A percentile compares a stretch with the other conserved stretches of the same genome.
phyloP scores from a whole-genome alignment of 2,329 filamentous ascomycete species.

The Monosporascus sp. region DNA sequence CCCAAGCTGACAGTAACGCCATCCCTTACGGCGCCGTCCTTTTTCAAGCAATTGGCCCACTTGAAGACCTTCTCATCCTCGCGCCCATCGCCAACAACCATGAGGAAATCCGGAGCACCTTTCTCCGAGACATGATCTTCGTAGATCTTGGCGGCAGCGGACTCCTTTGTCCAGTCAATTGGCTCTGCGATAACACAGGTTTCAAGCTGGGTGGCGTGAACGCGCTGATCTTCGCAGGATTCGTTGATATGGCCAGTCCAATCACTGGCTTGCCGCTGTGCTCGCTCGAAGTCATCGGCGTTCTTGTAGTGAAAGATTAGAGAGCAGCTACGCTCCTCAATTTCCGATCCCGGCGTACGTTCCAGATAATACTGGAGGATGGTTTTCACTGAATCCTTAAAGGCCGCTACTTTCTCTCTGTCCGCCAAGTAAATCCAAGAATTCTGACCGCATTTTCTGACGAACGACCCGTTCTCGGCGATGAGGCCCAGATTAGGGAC shows the following conservation, averaged over 20 bases:
- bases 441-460: conserved; percentile 63
- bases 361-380: conserved; percentile 89
- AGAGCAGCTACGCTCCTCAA: conserved; percentile 89
- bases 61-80: conserved; percentile 92
- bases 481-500: conserved; percentile 84
- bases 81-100: conserved; percentile 84
- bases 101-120: conserved; percentile 70
- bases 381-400: conserved; percentile 78
- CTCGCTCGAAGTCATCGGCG: conserved; percentile 70
- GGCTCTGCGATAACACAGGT: conserved; percentile 81
- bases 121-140: conserved; percentile 36
- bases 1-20: conserved; percentile 85
- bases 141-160: conserved; percentile 72
- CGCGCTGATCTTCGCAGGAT: conserved; percentile 74
- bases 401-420: conserved; percentile 60
- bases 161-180: conserved; percentile 80
- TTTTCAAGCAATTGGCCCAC: conserved; percentile 78
- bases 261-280: conserved; percentile 76
- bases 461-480: conserved; percentile 90
- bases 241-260: conserved; percentile 95
- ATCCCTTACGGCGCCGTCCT: conserved; percentile 54
- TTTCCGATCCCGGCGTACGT: conserved; percentile 78
- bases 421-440: conserved; percentile 78
- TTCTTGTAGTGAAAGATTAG: conserved; percentile 87
- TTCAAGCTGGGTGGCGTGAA: conserved; percentile 78